A percentile compares a stretch with the other conserved stretches of the same genome.
Conservation (phyloP, 2,329 filamentous ascomycete species). For the Colletotrichum musae region DNA sequence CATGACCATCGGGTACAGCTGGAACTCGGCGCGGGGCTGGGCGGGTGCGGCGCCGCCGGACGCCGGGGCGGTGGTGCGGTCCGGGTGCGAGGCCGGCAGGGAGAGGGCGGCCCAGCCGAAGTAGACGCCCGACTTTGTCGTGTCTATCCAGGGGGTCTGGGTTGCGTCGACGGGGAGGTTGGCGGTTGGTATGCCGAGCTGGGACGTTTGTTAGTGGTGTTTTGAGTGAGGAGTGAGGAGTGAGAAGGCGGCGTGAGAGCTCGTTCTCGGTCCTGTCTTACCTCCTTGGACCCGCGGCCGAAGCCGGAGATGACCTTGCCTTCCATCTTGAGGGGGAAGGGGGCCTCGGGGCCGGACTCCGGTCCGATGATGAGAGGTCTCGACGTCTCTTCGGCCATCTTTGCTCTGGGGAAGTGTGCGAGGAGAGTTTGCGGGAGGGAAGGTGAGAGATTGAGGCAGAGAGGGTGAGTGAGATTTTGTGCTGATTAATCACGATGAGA, state of each 20-base stretch:
- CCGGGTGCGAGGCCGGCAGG: constrained; percentile 65
- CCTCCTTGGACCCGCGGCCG: constrained; percentile 93
- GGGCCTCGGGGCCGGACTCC: constrained; percentile 79
- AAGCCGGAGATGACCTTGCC: constrained; percentile 94
- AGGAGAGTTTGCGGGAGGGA: background rate
- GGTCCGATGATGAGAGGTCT: constrained; percentile 82
- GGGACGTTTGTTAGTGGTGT: constrained; percentile 25
- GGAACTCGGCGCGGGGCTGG: constrained; percentile 45
- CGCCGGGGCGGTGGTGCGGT: constrained; percentile 46
- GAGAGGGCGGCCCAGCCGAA: constrained; percentile 90
- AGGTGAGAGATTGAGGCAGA: too few species aligned
- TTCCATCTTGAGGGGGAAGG: constrained; percentile 87
- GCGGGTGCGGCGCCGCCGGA: constrained; percentile 42
- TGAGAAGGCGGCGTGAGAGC: background rate
- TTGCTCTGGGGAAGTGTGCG: background rate
- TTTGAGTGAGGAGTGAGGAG: background rate
- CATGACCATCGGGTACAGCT: constrained; percentile 89
- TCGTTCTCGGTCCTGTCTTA: constrained; percentile 53
- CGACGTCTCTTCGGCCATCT: constrained; percentile 29
- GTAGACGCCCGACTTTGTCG: constrained; percentile 86
- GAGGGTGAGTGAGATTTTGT: constrained; percentile 3
- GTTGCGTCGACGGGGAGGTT: constrained; percentile 84
- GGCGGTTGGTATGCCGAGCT: constrained; percentile 97
- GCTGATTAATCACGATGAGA: background rate
- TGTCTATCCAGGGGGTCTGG: constrained; percentile 71